phyloP scores from a whole-genome alignment of 345 rosid genomes.

The Arabis alpina region DNA sequence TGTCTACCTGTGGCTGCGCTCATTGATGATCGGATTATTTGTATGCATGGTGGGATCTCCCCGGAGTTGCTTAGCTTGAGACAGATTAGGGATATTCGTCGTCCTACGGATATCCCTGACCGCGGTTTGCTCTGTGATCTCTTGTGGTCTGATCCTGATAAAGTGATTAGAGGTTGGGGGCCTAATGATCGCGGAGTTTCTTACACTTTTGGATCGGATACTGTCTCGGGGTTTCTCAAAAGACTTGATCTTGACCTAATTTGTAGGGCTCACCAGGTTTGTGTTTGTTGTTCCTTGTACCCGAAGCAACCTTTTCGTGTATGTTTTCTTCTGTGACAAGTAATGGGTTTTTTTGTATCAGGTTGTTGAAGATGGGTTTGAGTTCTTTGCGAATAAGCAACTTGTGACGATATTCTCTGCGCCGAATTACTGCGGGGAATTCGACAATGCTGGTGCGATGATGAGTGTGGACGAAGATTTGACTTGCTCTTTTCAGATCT shows the following conservation, averaged over 20 bases:
- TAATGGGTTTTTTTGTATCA: constrained; percentile 29
- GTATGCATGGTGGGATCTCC: constrained; percentile 95
- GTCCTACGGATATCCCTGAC: constrained; percentile 82
- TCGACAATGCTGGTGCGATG: constrained; percentile 91
- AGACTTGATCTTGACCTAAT: constrained; percentile 76
- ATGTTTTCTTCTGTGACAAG: constrained; percentile 26
- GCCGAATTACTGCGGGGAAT: constrained; percentile 86
- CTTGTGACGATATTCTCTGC: constrained; percentile 90
- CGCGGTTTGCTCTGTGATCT: constrained; percentile 92
- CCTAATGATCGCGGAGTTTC: constrained; percentile 86
- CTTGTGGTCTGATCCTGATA: constrained; percentile 90
- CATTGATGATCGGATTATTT: constrained; percentile 76
- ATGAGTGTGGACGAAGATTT: constrained; percentile 74
- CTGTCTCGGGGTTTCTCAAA: constrained; percentile 62
- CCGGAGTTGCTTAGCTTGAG: constrained; percentile 69
- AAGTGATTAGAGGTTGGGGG: constrained; percentile 69
- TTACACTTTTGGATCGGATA: constrained; percentile 72
- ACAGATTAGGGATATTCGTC: constrained; percentile 66
- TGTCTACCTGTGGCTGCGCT: constrained; percentile 90
- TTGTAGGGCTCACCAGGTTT: constrained; percentile 91
- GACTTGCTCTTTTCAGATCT: constrained; percentile 81
- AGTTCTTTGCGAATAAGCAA: constrained; percentile 73
- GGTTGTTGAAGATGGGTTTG: constrained; percentile 95
- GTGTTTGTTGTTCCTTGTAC: constrained; percentile 24
- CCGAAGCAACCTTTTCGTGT: not conserved